phyloP scores from a whole-genome alignment of 2,329 filamentous ascomycete genomes.

The Aspergillus ibericus region DNA sequence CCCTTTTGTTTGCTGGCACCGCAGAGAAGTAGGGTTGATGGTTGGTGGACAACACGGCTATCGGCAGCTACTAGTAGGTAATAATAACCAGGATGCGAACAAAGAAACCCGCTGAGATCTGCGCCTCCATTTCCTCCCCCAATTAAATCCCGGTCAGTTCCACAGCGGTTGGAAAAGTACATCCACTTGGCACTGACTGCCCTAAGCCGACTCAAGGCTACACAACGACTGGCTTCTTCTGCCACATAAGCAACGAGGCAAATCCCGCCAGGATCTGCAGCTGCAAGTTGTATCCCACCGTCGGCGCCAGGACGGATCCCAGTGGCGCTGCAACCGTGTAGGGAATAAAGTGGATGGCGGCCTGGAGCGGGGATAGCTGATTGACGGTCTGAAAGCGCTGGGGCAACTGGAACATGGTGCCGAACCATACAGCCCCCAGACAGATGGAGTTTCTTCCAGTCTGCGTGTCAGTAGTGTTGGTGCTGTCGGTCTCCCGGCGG shows the following conservation, averaged over 20 bases:
- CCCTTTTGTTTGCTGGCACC: too few relatives aligned
- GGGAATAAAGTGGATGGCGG: conserved; percentile 7
- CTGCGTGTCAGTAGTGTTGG: not conserved
- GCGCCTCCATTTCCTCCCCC: too few relatives aligned
- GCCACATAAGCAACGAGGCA: conserved; percentile 11
- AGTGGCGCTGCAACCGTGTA: not conserved
- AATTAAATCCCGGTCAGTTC: too few relatives aligned
- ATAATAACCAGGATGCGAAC: too few relatives aligned
- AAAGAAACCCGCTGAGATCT: too few relatives aligned
- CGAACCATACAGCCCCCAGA: not conserved
- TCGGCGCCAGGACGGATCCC: not conserved
- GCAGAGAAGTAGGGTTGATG: too few relatives aligned
- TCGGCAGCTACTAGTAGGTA: too few relatives aligned
- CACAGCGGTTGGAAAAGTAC: too few relatives aligned
- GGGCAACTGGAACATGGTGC: conserved; percentile 9
- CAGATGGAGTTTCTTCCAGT: not conserved
- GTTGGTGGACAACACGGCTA: too few relatives aligned
- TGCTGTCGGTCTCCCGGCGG: too few relatives aligned
- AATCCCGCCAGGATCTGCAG: conserved; percentile 3
- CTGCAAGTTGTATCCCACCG: not conserved
- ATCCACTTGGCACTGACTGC: too few relatives aligned
- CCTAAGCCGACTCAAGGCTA: too few relatives aligned
- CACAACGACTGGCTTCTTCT: conserved; percentile 7
- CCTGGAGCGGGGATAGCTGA: conserved; percentile 1
- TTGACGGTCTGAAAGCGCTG: conserved; percentile 12